Base-by-base conservation (phyloP, 2,329 filamentous ascomycete genomes). In the Colletotrichum spinosum region DNA sequence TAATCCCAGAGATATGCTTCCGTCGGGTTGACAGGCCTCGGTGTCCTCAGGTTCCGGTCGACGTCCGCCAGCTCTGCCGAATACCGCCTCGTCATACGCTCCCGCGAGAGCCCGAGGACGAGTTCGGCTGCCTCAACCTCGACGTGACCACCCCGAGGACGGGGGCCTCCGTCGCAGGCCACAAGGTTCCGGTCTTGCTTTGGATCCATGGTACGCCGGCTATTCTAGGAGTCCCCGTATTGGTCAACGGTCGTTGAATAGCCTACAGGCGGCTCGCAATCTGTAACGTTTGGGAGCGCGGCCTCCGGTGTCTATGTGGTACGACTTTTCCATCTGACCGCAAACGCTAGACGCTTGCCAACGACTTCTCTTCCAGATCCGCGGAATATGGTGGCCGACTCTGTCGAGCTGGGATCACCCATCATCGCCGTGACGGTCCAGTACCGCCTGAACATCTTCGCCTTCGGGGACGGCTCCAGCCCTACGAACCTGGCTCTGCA, bases 111-210 rank as follows among this genome's bases (percentile, higher is more conserved):
- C 67, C 65, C 0, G 76, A 81, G 62, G 78, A 82, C 55, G 81
- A 83, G 66, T 78, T 82, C 6, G 70, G 72, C 17, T 83, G 81
- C 51, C 67, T 80, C 48, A 83, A 82, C 55, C 39, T 83, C 2
- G 79, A 82, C 25, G 74, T 83, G 4, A 77, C 71, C 5, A 67
- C 70, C 15, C 80, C 73, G 25, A 35, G 37, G 4, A 15, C 25
- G 11, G 3, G 55, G 60, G 1, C 11, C 55, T 6, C 10, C 45
- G 3, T 8, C 51, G 0, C 37, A 8, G 0, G 35, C 52, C 4
- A 50, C 34, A 0, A 59, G 65, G 2, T 55, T 81, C 81, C 81
- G 1, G 80, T 83, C 10, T 52, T 8, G 64, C 17, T 83, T 10
- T 83, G 81, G 79, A 80, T 83, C 13, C 78, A 83, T 64, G 81